Evolutionary conservation across 495 filamentous ascomycete genomes (phyloP), one percentile per base, ranked within the genome.

Genomic region (Cairneyella variabilis): DNA sequence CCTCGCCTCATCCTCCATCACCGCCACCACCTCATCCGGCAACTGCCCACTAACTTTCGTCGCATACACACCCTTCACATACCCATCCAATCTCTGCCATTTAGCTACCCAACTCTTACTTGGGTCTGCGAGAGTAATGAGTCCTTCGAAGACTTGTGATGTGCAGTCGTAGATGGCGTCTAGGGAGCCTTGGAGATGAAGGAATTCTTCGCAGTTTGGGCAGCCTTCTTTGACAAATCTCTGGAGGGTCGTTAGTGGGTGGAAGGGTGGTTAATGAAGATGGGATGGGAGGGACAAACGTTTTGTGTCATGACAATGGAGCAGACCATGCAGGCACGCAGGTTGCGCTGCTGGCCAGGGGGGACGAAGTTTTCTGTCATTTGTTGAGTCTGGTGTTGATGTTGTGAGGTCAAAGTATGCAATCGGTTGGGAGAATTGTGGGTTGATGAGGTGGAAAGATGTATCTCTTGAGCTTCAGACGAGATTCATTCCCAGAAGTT

Each of bases 321-420:
- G 79, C 93, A 98, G 54, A 97, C 89, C 93, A 98, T 97, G 76
- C 93, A 98, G 53, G 93, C 93, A 62, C 93, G 91, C 39, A 96
- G 80, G 59, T 88, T 83, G 69, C 90, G 88, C 71, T 80, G 77
- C 65, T 90, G 86, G 61, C 72, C 73, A 10, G 85, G 77, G 14
- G 85, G 70, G 53, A 86, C 84, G 65, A 79, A 85, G 69, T 71
- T 77, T 28, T 59, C 56, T 7, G 48, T 38, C 57, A 60, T 64
- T 61, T n/a, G n/a, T 23, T 39, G 30, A 50, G 14, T 6, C 14
- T 32, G 28, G 28, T 6, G 28, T 32, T 32, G 28, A 14, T 32
- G 28, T 7, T 32, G 28, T 14, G 14, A 32, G 28, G 28, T 32
- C 14, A 32, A n/a, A 6, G 28, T 32, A 32, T 32, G 28, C 14